Conservation (phyloP, 345 rosid species). For the Mercurialis annua region DNA sequence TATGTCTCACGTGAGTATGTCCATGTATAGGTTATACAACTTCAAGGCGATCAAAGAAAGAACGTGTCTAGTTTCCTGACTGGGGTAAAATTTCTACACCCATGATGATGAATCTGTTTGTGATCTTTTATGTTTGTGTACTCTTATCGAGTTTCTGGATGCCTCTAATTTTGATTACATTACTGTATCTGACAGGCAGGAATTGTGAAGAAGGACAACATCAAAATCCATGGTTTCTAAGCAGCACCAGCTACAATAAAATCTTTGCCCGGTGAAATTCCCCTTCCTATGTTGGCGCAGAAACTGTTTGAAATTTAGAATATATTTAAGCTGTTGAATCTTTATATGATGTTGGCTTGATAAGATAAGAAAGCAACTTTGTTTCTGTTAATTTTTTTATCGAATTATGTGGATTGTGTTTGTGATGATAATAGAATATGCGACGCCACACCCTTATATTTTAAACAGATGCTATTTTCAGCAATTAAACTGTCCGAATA, state of each 20-base stretch:
- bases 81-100: constrained; percentile 43
- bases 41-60: constrained; percentile 94
- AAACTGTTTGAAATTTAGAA: neutral
- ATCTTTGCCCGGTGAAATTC: constrained; percentile 2
- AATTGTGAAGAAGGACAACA: constrained; percentile 92
- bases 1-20: neutral
- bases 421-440: constrained; percentile 2
- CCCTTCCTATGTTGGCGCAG: neutral
- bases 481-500: too few relatives aligned
- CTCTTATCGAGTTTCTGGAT: too few relatives aligned
- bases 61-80: constrained; percentile 80
- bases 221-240: constrained; percentile 95
- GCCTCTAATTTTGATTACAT: neutral
- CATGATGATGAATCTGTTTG: neutral
- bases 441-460: neutral
- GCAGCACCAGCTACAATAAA: constrained; percentile 10
- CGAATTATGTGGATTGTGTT: neutral
- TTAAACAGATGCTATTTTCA: neutral
- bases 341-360: neutral
- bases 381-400: neutral
- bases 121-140: neutral
- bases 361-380: neutral
- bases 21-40: constrained; percentile 70
- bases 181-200: constrained; percentile 50
- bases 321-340: constrained; percentile 3